Evolutionary conservation across 148 eudicot genomes (phyloP).

Genomic region (Heliamphora exappendiculata): DNA sequence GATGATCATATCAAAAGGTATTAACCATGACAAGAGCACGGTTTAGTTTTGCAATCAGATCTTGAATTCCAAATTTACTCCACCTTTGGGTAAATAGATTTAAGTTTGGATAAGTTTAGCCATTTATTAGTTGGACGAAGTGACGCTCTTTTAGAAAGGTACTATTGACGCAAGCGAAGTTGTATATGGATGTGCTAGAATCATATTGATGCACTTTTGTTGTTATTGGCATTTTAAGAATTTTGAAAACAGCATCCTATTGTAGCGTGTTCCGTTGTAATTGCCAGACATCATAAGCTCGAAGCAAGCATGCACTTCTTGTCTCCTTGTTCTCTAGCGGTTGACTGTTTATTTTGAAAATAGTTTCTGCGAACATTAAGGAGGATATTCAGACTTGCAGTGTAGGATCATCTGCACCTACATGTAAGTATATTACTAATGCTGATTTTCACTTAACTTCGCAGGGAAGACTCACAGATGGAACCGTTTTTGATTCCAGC

Average conservation of each 20-base stretch:
- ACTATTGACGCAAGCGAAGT: neutral
- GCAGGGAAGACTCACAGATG: slow-evolving; percentile 97
- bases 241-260: neutral
- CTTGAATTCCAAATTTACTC: no score
- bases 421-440: neutral
- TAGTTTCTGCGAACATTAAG: neutral
- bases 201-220: neutral
- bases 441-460: slow-evolving; percentile 10
- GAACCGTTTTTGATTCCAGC: slow-evolving; percentile 94
- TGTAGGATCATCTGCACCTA: neutral
- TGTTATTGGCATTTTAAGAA: neutral
- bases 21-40: no score
- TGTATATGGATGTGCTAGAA: neutral
- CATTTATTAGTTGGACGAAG: neutral
- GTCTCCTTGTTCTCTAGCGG: neutral
- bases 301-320: neutral
- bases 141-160: neutral
- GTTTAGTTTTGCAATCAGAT: no score
- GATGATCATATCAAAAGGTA: no score
- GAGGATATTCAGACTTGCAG: neutral
- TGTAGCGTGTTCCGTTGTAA: neutral
- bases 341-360: neutral
- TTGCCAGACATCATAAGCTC: neutral
- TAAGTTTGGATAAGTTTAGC: neutral
- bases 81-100: neutral